A percentile compares a stretch with the other conserved stretches of the same genome.
phyloP scores from a whole-genome alignment of 306 rosid genomes.

The Quercus alba region DNA sequence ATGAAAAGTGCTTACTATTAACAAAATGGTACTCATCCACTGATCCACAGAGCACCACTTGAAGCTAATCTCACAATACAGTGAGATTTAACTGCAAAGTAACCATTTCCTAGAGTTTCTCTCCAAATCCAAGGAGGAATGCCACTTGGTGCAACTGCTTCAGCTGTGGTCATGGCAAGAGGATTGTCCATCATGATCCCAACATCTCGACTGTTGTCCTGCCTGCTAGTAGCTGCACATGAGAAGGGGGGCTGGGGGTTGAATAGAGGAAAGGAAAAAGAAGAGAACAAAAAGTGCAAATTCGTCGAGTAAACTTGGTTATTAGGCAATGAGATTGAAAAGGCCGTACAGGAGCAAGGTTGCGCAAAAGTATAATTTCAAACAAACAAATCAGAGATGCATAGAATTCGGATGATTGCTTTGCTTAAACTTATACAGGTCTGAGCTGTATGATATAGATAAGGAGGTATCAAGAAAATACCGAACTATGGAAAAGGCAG shows the following conservation, averaged over 20 bases:
- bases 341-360: too few relatives aligned
- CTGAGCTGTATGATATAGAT: too few relatives aligned
- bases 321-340: not conserved
- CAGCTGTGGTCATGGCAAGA: constrained; percentile 88
- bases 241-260: too few relatives aligned
- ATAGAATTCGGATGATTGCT: not conserved
- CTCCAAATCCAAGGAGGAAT: constrained; percentile 99
- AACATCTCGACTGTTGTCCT: constrained; percentile 68
- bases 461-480: too few relatives aligned
- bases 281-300: too few relatives aligned
- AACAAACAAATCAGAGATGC: too few relatives aligned
- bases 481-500: too few relatives aligned
- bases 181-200: constrained; percentile 93
- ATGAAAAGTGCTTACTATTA: too few relatives aligned
- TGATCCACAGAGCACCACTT: too few relatives aligned
- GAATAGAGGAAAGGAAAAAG: not conserved
- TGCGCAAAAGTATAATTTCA: too few relatives aligned
- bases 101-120: constrained; percentile 91
- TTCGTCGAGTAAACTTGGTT: too few relatives aligned
- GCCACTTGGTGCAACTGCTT: constrained; percentile 76
- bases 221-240: constrained; percentile 66
- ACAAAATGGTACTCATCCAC: too few relatives aligned
- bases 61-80: not conserved
- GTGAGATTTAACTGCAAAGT: constrained; percentile 1
- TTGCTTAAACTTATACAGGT: not conserved